Evolutionary conservation across 257 asterid species (phyloP), one percentile per base, ranked within the genome.

Genomic region (Misopates orontium): DNA sequence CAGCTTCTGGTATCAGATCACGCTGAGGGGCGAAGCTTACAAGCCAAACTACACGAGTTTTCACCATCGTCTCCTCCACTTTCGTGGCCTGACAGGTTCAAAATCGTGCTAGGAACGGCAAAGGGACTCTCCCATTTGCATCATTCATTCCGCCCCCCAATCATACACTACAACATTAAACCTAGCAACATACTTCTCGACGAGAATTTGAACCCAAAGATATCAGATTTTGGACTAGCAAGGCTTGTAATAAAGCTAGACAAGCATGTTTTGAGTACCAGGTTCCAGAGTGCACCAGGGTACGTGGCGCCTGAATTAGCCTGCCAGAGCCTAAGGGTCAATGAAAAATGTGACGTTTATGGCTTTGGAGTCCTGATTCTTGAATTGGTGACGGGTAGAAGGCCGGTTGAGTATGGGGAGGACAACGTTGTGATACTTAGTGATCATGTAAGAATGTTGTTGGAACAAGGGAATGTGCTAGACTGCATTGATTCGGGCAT

Each of bases 221-320:
- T 93, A 60, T 90, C 95, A 0, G 96, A 93, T 67, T 93, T 87
- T 0, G 97, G 97, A 12, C 73, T 87, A 12, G 90, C 88, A 0
- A 76, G 96, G 76, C 85, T 93, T 0, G 64, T 87, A 7, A 85
- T 87, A 0, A 82, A 78, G 44, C 82, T 87, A 1, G 95, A 92
- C 28, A 84, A 76, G 66, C 96, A 87, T 42, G 83, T 82, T 5
- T 67, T 77, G 15, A 87, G 80, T 63, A 85, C 65, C 67, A 64
- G 98, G 50, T 86, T 89, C 28, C 94, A 86, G 56, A 84, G 83
- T 15, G 88, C 95, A n/a, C 74, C 85, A 8, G 97, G 99, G 7
- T 90, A 93, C 36, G 85, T 84, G 51, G 99, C 99, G 0, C 99
- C 99, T 0, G 99, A 93, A 42, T 69, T 90, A 52, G 92, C 96